These are phyloP conservation scores for Tricholoma terreum DNA, from an alignment of 768 basidiomycete species.

Conservation along the genomic window DNA sequence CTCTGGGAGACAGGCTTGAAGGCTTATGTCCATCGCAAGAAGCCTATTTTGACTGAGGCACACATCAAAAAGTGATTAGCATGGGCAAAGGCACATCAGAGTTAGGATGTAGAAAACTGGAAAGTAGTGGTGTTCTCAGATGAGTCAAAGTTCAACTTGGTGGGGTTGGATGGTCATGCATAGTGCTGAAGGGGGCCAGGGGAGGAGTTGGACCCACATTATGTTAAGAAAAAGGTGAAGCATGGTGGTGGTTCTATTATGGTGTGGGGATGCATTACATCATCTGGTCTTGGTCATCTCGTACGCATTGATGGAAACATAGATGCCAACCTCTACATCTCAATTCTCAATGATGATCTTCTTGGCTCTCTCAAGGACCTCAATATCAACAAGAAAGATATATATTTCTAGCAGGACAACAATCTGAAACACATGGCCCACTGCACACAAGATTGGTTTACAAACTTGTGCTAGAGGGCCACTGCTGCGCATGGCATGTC, in stretches of 20 bases:
- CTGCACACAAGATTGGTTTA: constrained; percentile 26
- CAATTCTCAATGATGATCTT: constrained; percentile 3
- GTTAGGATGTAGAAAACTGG: constrained; percentile 30
- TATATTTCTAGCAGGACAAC: constrained; percentile 14
- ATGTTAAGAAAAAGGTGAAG: constrained; percentile 28
- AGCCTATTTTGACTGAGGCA: constrained; percentile 19
- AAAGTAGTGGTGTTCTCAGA: constrained; percentile 27
- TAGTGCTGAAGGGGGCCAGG: constrained; percentile 29
- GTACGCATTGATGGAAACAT: constrained; percentile 8
- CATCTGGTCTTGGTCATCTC: constrained; percentile 1
- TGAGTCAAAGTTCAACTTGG: constrained; percentile 30
- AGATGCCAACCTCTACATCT: constrained; percentile 4
- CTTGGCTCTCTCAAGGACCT: constrained; percentile 2
- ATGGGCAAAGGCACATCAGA: constrained; percentile 20
- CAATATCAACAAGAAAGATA: background rate
- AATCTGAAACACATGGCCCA: constrained; percentile 4
- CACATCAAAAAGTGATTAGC: constrained; percentile 13
- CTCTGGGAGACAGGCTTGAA: constrained; percentile 10
- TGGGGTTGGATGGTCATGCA: constrained; percentile 30
- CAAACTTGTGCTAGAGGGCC: no score
- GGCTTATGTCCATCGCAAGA: background rate
- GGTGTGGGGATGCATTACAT: constrained; percentile 33
- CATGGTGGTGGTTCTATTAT: constrained; percentile 33
- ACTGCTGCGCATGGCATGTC: no score
- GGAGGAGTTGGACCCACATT: constrained; percentile 19